Percentiles rank a stretch among this genome's conserved stretches.
Evolutionary conservation across 2,329 filamentous ascomycete genomes (phyloP).

Genomic region (Trichoderma sp.): DNA sequence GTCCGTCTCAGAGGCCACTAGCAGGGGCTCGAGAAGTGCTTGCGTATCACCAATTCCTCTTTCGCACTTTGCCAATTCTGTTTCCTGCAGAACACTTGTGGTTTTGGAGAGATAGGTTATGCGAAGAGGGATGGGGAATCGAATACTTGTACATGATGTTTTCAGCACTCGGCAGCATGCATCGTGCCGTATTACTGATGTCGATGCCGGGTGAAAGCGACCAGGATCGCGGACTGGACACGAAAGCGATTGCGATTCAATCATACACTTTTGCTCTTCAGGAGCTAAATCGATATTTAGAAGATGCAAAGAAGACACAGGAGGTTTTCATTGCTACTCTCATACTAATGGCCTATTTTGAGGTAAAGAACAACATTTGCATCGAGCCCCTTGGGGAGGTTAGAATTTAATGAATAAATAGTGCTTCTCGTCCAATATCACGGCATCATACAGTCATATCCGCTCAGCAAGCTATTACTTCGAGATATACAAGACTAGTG

Average conservation of each 20-base stretch:
- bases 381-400: neutral
- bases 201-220: conserved; percentile 5
- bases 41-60: conserved; percentile 19
- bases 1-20: neutral
- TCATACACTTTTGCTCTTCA: conserved; percentile 3
- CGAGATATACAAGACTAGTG: neutral
- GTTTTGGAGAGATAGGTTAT: conserved; percentile 17
- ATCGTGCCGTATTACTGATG: neutral
- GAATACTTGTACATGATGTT: conserved; percentile 16
- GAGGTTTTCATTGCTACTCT: conserved; percentile 3
- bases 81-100: conserved; percentile 7
- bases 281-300: neutral
- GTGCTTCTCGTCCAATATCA: conserved; percentile 6
- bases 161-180: conserved; percentile 19
- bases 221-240: neutral
- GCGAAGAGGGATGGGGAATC: conserved; percentile 19
- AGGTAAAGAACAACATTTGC: neutral
- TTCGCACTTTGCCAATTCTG: conserved; percentile 9
- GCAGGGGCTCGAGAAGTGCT: conserved; percentile 15
- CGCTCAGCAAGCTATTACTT: conserved; percentile 10
- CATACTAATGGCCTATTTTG: conserved; percentile 18
- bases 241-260: conserved; percentile 8
- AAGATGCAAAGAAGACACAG: conserved; percentile 9
- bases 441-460: conserved; percentile 6
- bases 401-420: neutral